Evolutionary conservation across 495 filamentous ascomycete species (phyloP).

Genomic region (Acidiella bohemica): DNA sequence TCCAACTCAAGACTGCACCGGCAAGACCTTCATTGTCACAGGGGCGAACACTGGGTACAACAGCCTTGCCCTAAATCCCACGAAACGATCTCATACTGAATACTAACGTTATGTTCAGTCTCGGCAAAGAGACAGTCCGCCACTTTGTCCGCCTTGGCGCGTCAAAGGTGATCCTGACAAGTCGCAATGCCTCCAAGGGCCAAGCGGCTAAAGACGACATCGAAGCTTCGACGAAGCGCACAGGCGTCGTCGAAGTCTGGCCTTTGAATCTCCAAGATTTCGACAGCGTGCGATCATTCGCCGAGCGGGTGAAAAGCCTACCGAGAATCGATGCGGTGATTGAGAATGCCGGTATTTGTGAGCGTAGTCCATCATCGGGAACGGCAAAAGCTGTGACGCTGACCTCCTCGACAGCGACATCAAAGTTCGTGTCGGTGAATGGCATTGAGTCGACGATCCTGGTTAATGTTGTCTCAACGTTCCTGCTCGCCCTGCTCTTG

Average conservation of each 20-base stretch:
- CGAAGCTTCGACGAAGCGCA: constrained; percentile 31
- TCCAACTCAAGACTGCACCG: constrained; percentile 28
- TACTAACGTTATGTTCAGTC: too few species aligned
- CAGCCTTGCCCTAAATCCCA: too few species aligned
- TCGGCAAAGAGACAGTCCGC: constrained; percentile 27
- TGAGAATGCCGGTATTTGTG: constrained; percentile 34
- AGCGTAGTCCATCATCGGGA: constrained; percentile 20
- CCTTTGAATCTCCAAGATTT: constrained; percentile 42
- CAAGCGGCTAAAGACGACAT: constrained; percentile 34
- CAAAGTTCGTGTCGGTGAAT: constrained; percentile 26
- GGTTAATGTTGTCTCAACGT: constrained; percentile 37
- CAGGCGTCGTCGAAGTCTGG: constrained; percentile 37
- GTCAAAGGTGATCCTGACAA: constrained; percentile 26
- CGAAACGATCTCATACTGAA: too few species aligned
- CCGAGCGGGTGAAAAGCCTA: constrained; percentile 28
- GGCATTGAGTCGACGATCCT: constrained; percentile 36
- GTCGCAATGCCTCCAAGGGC: constrained; percentile 32
- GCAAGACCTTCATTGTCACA: constrained; percentile 28
- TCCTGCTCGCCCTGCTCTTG: constrained; percentile 34
- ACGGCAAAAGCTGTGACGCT: neutral
- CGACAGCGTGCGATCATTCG: constrained; percentile 37
- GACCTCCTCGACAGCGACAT: neutral
- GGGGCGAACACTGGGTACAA: constrained; percentile 24
- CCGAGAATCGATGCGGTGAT: constrained; percentile 33
- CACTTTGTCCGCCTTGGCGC: constrained; percentile 25